Percentiles rank a stretch among this genome's conserved stretches.
phyloP scores from a whole-genome alignment of 495 filamentous ascomycete species.

The Xylona heveae region DNA sequence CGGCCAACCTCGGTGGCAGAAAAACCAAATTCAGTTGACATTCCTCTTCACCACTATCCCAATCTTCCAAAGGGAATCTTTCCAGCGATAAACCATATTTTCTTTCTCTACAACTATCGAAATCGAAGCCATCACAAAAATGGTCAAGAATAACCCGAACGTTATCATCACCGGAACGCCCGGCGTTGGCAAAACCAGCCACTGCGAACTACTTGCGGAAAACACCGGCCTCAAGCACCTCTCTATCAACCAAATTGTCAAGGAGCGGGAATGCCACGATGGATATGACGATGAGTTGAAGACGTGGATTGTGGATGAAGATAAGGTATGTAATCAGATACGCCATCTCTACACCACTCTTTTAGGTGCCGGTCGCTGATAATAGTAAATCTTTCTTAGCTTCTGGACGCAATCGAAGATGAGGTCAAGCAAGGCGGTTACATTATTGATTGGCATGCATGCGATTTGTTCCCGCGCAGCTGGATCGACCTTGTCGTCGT shows the following conservation, averaged over 20 bases:
- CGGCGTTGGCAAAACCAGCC: slow-evolving; percentile 84
- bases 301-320: slow-evolving; percentile 90
- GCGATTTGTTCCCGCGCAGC: slow-evolving; percentile 80
- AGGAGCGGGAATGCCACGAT: slow-evolving; percentile 62
- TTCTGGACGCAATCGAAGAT: slow-evolving; percentile 77
- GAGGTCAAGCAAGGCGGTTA: slow-evolving; percentile 60
- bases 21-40: too few species aligned
- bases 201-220: slow-evolving; percentile 58
- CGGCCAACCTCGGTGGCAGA: too few species aligned
- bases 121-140: too few species aligned
- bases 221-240: slow-evolving; percentile 59
- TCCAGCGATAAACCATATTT: too few species aligned
- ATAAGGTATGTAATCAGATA: slow-evolving; percentile 40
- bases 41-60: too few species aligned
- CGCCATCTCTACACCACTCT: not conserved
- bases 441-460: slow-evolving; percentile 96
- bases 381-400: slow-evolving; percentile 20
- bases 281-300: slow-evolving; percentile 66
- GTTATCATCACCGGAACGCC: slow-evolving; percentile 92
- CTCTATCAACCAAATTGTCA: slow-evolving; percentile 76
- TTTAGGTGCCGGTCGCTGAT: not conserved
- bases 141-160: too few species aligned
- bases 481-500: slow-evolving; percentile 96
- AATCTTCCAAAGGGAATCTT: too few species aligned
- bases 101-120: too few species aligned